Percentiles rank a stretch among this genome's conserved stretches.
phyloP scores from a whole-genome alignment of 2,329 filamentous ascomycete species.

The Dactylellina haptotyla region DNA sequence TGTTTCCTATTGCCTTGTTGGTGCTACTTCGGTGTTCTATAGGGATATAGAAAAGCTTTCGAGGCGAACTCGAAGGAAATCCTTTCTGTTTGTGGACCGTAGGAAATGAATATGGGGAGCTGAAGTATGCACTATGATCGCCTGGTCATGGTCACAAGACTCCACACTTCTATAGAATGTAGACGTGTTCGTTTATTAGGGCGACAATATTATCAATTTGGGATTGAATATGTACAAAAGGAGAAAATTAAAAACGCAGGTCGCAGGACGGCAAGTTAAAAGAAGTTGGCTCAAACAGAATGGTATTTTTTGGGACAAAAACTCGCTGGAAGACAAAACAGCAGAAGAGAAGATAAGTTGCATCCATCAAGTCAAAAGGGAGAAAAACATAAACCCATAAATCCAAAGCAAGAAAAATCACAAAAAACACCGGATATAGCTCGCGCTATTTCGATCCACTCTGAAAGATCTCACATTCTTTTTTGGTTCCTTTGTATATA shows the following conservation, averaged over 20 bases:
- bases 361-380: slow-evolving; percentile 6
- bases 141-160: too few species aligned
- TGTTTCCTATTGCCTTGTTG: neutral
- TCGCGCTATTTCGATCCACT: slow-evolving; percentile 45
- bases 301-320: slow-evolving; percentile 39
- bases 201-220: slow-evolving; percentile 28
- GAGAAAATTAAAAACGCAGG: slow-evolving; percentile 8
- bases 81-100: too few species aligned
- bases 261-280: slow-evolving; percentile 4
- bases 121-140: too few species aligned
- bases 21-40: too few species aligned
- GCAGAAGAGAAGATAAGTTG: neutral
- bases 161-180: neutral
- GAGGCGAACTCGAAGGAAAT: too few species aligned
- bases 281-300: slow-evolving; percentile 29
- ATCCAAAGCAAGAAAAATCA: slow-evolving; percentile 5
- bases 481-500: slow-evolving; percentile 45
- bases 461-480: slow-evolving; percentile 18
- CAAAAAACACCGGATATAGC: slow-evolving; percentile 49
- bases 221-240: slow-evolving; percentile 44
- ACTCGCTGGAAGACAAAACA: slow-evolving; percentile 4
- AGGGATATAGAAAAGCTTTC: too few species aligned
- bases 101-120: too few species aligned
- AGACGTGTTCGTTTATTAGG: neutral
- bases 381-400: slow-evolving; percentile 6